Base-by-base conservation (phyloP, 352 stramenopile genomes). In the Pythium scleroteichum region DNA sequence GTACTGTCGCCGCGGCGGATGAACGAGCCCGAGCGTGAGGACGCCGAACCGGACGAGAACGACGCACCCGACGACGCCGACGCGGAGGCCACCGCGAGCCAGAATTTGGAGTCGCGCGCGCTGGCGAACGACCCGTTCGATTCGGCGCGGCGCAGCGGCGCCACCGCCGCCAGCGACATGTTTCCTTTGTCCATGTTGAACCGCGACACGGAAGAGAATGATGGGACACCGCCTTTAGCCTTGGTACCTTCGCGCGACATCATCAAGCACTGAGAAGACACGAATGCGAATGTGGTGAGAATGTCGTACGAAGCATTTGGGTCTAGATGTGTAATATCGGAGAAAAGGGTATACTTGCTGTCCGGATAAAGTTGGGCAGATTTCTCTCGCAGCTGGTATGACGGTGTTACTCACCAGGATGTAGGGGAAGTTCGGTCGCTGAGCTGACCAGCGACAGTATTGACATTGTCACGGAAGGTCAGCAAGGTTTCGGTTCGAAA, bases 21-120 rank as follows among this genome's bases (percentile, higher is more conserved):
- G 5, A 58, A 58, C 26, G 47, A 52, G 16, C 39, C 47, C 17
- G 24, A 32, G 3, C 45, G 38, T 22, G 56, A 64, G 4, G 57
- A 29, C 19, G 39, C 45, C 29, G 53, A 61, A 5, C 17, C 17
- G 9, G 53, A 61, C 10, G 49, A 66, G 20, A 51, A 52, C 22
- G 57, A 61, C 38, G 51, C 35, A 16, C 68, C 74, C 27, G 71
- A 79, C 13, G 55, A 68, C 3, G 67, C 76, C 17, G 69, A 75
- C 3, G 70, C 49, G 0, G 72, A 76, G 9, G 78, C 80, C 19
- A 87, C 59, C 17, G 76, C 53, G 39, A 90, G 61, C 80, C 80
- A 90, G 59, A 85, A 90, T 26, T 66, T 75, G 60, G 80, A 76
- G 68, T 90, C 80, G 54, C 80, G 80, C 35, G 78, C 80, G 62